Percentiles rank a stretch among this genome's conserved stretches.
Evolutionary conservation across 192 early-diverging fungal species (phyloP).

Genomic region (Umbelopsis isabellina): DNA sequence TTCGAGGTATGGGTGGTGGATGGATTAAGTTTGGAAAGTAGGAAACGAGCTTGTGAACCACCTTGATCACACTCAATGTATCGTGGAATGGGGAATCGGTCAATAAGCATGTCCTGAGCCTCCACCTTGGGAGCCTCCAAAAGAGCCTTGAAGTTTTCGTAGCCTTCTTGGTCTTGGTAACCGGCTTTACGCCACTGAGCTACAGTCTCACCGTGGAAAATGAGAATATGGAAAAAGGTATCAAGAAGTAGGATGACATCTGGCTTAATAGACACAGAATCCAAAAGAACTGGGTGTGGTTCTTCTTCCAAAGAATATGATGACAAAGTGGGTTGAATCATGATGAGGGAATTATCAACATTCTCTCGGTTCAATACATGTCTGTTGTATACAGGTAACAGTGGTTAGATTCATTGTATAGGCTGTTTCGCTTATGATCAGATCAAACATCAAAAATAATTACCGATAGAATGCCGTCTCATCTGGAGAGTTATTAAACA

Average conservation of each 20-base stretch:
- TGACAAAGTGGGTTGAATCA: conserved; percentile 99
- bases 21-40: conserved; percentile 97
- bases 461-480: conserved; percentile 92
- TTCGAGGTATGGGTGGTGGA: conserved; percentile 90
- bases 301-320: conserved; percentile 86
- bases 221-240: conserved; percentile 99
- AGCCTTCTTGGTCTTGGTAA: conserved; percentile 94
- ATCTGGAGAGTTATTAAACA: conserved; percentile 99
- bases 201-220: conserved; percentile 98
- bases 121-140: conserved; percentile 90
- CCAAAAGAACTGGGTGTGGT: conserved; percentile 90
- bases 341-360: conserved; percentile 95
- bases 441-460: neutral
- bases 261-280: conserved; percentile 97
- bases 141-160: conserved; percentile 92
- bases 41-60: conserved; percentile 97
- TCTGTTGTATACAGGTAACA: conserved; percentile 51
- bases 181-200: conserved; percentile 95
- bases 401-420: neutral
- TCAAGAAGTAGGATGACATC: conserved; percentile 92
- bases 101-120: conserved; percentile 90
- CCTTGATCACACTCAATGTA: conserved; percentile 97
- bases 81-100: conserved; percentile 96
- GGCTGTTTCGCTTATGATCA: neutral
- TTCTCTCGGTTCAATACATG: conserved; percentile 95